Percentiles rank a stretch among this genome's conserved stretches.
phyloP scores from a whole-genome alignment of 176 grass and related monocot genomes.

The Areca catechu region DNA sequence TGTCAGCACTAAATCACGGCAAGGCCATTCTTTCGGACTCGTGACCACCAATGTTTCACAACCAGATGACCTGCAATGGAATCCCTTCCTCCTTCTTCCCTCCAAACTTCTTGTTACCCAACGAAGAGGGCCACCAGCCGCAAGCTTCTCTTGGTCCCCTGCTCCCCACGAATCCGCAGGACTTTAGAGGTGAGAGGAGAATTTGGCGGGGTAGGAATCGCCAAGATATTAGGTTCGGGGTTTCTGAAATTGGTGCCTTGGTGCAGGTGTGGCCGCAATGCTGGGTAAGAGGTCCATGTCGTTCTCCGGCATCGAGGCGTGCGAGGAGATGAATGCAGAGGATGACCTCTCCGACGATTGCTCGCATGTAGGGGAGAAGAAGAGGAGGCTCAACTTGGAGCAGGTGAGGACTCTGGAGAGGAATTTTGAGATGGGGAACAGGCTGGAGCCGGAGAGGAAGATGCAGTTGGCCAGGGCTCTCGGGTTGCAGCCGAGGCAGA shows the following conservation, averaged over 20 bases:
- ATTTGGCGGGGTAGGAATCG: too few relatives aligned
- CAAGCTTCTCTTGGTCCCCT: too few relatives aligned
- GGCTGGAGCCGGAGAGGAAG: constrained; percentile 10
- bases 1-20: neutral
- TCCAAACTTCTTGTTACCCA: neutral
- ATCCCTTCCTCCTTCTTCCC: constrained; percentile 5
- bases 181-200: too few relatives aligned
- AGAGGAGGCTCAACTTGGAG: constrained; percentile 11
- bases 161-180: too few relatives aligned
- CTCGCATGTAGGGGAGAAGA: constrained; percentile 1
- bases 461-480: constrained; percentile 4
- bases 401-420: constrained; percentile 7
- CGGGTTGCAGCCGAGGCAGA: constrained; percentile 5
- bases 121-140: too few relatives aligned
- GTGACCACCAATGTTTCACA: constrained; percentile 9
- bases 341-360: constrained; percentile 2
- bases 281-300: constrained; percentile 3
- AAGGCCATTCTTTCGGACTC: neutral
- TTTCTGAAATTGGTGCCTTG: too few relatives aligned
- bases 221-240: too few relatives aligned
- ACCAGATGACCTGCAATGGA: constrained; percentile 5
- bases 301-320: neutral
- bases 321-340: constrained; percentile 5
- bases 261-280: too few relatives aligned
- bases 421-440: constrained; percentile 10